Base-by-base conservation (phyloP, 768 basidiomycete species). In the Podaxis sp. region DNA sequence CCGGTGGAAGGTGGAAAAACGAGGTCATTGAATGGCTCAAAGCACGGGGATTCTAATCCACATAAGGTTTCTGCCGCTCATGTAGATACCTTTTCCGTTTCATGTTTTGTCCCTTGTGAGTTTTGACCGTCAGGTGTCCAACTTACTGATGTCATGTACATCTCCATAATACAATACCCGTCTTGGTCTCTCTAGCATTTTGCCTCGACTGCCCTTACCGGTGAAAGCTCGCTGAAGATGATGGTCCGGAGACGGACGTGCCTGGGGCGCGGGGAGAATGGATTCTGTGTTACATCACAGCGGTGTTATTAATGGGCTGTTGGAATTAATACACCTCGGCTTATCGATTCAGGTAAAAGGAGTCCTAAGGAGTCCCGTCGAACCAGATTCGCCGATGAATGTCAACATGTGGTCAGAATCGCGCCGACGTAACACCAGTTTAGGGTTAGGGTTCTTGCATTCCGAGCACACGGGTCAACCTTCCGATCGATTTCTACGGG, bases 1-100 rank as follows among this genome's bases (percentile, higher is more conserved):
- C 78, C 26, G 89, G 89, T 51, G 87, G 88, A 4, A 79, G 78
- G 52, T 87, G 84, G 85, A 90, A 84, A 70, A 76, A 79, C 63
- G 73, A 84, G 49, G 83, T 93, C 53, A 69, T 82, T 66, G 77
- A 81, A 55, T 93, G 87, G 87, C 79, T 93, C 67, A 77, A 76
- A 70, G 70, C 72, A 61, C 85, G 80, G 68, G 91, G 91, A 12
- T 92, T 92, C 73, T 92, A 70, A 64, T 17, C 49, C 20, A 33
- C 20, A 24, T 59, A 22, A 8, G 20, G 13, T 41, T 57, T 37
- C 17, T n/a, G 22, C 36, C 8, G 20, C 54, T 46, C 48, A 15
- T 51, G 22, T 56, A 56, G 12, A 56, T 56, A 56, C 37, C 54
- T 56, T 56, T 37, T 24, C 7, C 22, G 37, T 54, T 54, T 37